Evolutionary conservation across 306 rosid species (phyloP), one percentile per base, ranked within the genome.

Genomic region (Begonia fuchsioides): DNA sequence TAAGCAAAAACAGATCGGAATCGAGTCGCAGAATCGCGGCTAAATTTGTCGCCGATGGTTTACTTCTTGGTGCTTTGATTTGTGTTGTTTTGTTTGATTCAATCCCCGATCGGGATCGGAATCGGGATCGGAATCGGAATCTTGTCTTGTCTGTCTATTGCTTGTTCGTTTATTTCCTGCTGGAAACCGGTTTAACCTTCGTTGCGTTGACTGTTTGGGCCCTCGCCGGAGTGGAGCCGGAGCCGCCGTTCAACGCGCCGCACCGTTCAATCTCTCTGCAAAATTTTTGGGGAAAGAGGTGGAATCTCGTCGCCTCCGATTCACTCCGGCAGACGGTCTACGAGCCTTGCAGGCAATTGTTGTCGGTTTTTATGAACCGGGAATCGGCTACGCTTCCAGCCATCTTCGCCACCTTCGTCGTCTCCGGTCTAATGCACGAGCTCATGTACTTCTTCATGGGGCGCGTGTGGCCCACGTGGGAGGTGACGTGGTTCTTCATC

Each of bases 271-370:
- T 79, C 11, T 86, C 94, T 10, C 68, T 82, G 0, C 96, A 82
- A 44, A 82, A 86, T 45, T 86, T 82, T 26, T 82, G 96, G 96
- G 81, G 86, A 1, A 54, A 69, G 38, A 62, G 96, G 26, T 86
- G 96, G 96, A 86, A 82, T 52, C 76, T 82, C 43, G 66, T 76
- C 72, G 81, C 69, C 11, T 65, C 76, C 7, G 59, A 68, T 14
- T 76, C 72, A 56, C 76, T 86, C 20, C 62, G 80, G 2, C 68
- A 71, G 0, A 52, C 84, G 0, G 76, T 85, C 3, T 85, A 78
- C 51, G 67, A 68, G 9, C 95, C 93, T 2, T 41, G 60, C 7
- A n/a, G 66, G 11, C 20, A 38, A 8, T 38, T 26, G 3, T 53
- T 55, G 3, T 13, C 13, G 0, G 11, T 16, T 1, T 2, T 59